These are phyloP conservation scores for Picea glauca DNA, from an alignment of 75 land plant genomes.

Conservation along the genomic window DNA sequence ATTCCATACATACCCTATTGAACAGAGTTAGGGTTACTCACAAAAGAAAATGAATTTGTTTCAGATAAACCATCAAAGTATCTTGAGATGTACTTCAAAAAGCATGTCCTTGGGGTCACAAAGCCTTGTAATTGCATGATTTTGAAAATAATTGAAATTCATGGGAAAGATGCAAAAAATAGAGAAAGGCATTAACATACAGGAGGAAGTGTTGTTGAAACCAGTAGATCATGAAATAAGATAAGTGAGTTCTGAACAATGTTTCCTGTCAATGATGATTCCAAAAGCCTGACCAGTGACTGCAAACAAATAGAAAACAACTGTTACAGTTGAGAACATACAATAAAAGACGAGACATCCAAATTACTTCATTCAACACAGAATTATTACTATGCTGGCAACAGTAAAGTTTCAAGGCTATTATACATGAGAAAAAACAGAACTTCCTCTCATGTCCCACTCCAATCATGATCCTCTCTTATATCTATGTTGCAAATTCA, in stretches of 20 bases:
- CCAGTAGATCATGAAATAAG: conserved; percentile 80
- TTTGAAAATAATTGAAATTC: conserved; percentile 5
- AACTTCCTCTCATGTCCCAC: not conserved
- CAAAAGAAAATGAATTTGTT: not conserved
- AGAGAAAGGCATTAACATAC: conserved; percentile 40
- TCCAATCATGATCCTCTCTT: not conserved
- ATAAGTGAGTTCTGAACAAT: conserved; percentile 52
- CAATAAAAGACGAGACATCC: not conserved
- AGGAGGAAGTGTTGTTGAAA: conserved; percentile 83
- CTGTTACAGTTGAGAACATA: not conserved
- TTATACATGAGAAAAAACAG: not conserved
- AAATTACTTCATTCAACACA: not conserved
- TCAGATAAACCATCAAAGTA: not conserved
- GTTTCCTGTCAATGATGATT: conserved; percentile 66
- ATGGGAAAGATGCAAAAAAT: not conserved
- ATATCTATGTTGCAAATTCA: not conserved
- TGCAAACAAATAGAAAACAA: conserved; percentile 23
- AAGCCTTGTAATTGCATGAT: not conserved
- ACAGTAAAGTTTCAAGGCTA: not conserved
- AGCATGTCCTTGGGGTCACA: not conserved
- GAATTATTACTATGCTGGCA: not conserved
- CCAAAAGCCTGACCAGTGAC: conserved; percentile 76
- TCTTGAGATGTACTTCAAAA: not conserved
- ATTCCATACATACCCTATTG: not conserved
- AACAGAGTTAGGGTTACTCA: not conserved